Percentiles rank a stretch among this genome's conserved stretches.
Evolutionary conservation across 345 rosid species (phyloP).

Genomic region (Abelmoschus esculentus): DNA sequence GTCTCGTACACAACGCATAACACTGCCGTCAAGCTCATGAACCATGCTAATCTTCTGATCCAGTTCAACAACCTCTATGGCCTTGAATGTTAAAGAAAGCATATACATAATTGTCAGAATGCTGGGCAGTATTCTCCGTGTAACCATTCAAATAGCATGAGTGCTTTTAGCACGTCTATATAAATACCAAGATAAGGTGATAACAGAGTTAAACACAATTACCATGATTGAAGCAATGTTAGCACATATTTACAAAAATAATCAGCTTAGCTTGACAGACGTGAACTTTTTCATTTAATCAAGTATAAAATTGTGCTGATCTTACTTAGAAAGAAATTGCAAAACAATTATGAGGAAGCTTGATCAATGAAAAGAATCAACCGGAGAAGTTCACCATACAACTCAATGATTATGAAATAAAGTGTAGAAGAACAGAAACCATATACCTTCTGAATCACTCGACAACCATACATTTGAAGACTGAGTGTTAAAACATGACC

Average conservation of each 20-base stretch:
- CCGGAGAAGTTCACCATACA: background rate
- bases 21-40: slow-evolving; percentile 50
- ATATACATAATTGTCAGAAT: slow-evolving; percentile 5
- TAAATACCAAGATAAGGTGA: background rate
- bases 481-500: no score
- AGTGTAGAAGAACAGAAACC: no score
- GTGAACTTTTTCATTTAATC: background rate
- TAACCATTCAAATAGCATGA: background rate
- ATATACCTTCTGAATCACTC: no score
- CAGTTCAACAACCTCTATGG: slow-evolving; percentile 54
- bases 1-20: slow-evolving; percentile 63
- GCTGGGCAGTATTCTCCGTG: background rate
- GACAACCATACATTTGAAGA: no score
- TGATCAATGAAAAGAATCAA: background rate
- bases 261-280: background rate
- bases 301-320: background rate
- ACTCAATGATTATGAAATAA: no score
- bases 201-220: background rate
- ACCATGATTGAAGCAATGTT: background rate
- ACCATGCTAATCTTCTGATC: slow-evolving; percentile 64
- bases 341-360: background rate
- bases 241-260: background rate
- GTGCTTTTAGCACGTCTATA: background rate
- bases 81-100: slow-evolving; percentile 25
- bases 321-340: background rate